Percentiles rank a stretch among this genome's conserved stretches.
phyloP scores from a whole-genome alignment of 2,329 filamentous ascomycete genomes.

The Pseudocercospora vitis region DNA sequence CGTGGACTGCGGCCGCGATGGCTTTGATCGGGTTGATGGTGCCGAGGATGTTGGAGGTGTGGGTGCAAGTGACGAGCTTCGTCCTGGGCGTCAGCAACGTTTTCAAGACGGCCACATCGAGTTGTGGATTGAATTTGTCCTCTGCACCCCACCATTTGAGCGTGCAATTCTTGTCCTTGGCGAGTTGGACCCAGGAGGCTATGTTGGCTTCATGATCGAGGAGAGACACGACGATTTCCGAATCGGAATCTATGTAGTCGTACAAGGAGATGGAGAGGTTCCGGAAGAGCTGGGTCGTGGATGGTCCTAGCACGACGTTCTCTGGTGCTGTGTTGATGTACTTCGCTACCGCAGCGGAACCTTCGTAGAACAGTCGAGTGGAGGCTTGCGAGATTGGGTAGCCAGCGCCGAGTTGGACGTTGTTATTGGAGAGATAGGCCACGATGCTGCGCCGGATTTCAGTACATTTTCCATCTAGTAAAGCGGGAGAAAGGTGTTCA shows the following conservation, averaged over 20 bases:
- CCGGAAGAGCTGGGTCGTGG: constrained; percentile 73
- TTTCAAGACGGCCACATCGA: constrained; percentile 58
- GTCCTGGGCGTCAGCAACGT: constrained; percentile 63
- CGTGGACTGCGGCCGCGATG: constrained; percentile 57
- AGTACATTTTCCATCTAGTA: background rate
- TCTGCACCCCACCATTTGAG: constrained; percentile 66
- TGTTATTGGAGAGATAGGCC: constrained; percentile 65
- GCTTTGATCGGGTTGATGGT: constrained; percentile 64
- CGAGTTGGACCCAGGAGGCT: constrained; percentile 70
- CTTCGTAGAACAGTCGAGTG: constrained; percentile 59
- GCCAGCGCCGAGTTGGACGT: constrained; percentile 73
- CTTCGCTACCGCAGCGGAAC: constrained; percentile 63
- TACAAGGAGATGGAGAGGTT: constrained; percentile 63
- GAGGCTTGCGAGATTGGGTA: constrained; percentile 63
- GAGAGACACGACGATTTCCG: constrained; percentile 64
- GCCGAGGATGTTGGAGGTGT: constrained; percentile 72
- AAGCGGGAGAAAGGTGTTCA: constrained; percentile 48
- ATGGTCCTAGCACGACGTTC: constrained; percentile 71
- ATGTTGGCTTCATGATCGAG: constrained; percentile 79
- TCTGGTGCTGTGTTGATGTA: constrained; percentile 68
- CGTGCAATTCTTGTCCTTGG: constrained; percentile 58
- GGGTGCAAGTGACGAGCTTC: constrained; percentile 69
- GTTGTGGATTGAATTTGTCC: constrained; percentile 56
- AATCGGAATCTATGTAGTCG: constrained; percentile 57
- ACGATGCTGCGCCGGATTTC: constrained; percentile 52